Percentiles rank a stretch among this genome's conserved stretches.
phyloP scores from a whole-genome alignment of 768 basidiomycete species.

The Russula sp. region DNA sequence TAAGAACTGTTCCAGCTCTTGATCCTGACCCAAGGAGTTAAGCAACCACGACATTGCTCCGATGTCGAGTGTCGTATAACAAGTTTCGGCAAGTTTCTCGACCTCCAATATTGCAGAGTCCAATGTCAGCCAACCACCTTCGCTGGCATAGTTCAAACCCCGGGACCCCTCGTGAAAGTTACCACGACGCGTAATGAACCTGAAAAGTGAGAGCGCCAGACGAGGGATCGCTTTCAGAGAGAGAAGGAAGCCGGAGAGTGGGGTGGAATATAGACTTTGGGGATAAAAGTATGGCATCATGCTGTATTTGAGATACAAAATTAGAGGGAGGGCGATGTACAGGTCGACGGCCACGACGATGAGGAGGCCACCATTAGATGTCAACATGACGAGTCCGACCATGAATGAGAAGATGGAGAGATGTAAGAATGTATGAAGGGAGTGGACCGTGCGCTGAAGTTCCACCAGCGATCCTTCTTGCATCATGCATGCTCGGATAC shows the following conservation, averaged over 20 bases:
- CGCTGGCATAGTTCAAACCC: not conserved
- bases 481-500: not conserved
- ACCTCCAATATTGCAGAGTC: not conserved
- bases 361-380: not conserved
- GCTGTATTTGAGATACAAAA: constrained; percentile 1
- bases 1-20: constrained; percentile 8
- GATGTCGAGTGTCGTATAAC: not conserved
- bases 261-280: constrained; percentile 4
- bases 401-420: constrained; percentile 2
- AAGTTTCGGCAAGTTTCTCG: not conserved
- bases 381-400: not conserved
- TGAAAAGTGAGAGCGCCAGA: not conserved
- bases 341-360: not conserved
- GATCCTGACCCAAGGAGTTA: not conserved
- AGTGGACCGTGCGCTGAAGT: not conserved
- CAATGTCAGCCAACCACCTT: not conserved
- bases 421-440: not conserved
- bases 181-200: not conserved
- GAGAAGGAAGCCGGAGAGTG: constrained; percentile 1
- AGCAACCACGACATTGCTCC: not conserved
- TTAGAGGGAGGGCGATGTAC: not conserved
- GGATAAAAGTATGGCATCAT: not conserved
- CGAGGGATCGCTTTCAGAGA: not conserved
- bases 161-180: not conserved
- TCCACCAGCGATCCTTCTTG: not conserved